Conservation (phyloP, 208 protist species). For the Spongospora subterranea region DNA sequence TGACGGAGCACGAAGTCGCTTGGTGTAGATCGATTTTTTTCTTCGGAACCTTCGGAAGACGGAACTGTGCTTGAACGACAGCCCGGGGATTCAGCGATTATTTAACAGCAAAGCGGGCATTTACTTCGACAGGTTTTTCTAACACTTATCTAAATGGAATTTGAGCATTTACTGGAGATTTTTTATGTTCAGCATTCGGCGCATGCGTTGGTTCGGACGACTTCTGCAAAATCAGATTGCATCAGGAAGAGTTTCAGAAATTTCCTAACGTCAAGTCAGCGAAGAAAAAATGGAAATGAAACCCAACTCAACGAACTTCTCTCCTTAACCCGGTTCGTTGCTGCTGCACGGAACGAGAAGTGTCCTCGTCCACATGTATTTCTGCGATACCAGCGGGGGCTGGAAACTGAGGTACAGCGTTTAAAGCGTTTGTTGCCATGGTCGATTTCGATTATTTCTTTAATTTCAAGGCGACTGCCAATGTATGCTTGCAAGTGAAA, state of each 20-base stretch:
- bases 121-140: no score
- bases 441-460: neutral
- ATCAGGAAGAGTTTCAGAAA: no score
- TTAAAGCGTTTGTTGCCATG: neutral
- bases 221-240: no score
- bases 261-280: no score
- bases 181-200: neutral
- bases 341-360: no score
- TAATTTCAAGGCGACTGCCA: neutral
- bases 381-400: no score
- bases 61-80: neutral
- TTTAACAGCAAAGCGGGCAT: neutral
- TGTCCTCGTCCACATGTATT: no score
- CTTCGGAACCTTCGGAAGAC: neutral
- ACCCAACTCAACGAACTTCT: no score
- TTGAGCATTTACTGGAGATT: neutral
- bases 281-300: no score
- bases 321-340: no score
- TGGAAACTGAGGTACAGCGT: no score
- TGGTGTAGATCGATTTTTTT: neutral
- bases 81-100: neutral
- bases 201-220: neutral
- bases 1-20: no score
- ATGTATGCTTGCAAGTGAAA: slow-evolving; percentile 48
- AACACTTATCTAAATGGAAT: neutral